phyloP scores from a whole-genome alignment of 371 early-diverging fungal genomes.

The Mortierella sp. region DNA sequence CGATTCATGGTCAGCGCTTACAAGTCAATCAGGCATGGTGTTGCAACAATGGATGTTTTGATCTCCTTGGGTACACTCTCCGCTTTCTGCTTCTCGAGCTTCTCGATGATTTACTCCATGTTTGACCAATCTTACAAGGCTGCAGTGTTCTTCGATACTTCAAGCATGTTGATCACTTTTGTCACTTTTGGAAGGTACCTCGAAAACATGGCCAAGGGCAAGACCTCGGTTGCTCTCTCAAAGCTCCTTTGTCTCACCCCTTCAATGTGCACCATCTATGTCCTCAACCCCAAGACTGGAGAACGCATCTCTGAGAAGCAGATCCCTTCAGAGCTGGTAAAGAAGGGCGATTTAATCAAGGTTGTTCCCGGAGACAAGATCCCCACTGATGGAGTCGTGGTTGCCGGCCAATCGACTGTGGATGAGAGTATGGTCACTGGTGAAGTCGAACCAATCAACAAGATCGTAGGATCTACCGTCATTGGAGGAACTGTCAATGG shows the following conservation, averaged over 20 bases:
- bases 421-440: conserved; percentile 99
- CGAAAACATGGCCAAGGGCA: conserved; percentile 95
- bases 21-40: conserved; percentile 82
- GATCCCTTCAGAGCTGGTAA: conserved; percentile 89
- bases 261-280: conserved; percentile 75
- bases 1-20: conserved; percentile 85
- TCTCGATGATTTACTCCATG: conserved; percentile 65
- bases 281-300: conserved; percentile 57
- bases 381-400: conserved; percentile 93
- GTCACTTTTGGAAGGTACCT: conserved; percentile 91
- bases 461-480: conserved; percentile 74
- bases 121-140: conserved; percentile 71
- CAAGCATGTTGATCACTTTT: conserved; percentile 91
- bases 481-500: conserved; percentile 97
- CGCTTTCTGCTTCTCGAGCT: conserved; percentile 85
- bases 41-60: conserved; percentile 97
- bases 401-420: conserved; percentile 85
- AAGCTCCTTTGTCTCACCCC: conserved; percentile 92
- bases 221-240: conserved; percentile 90
- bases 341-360: conserved; percentile 86
- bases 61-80: conserved; percentile 88
- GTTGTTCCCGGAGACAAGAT: conserved; percentile 94
- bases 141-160: conserved; percentile 94
- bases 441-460: conserved; percentile 92
- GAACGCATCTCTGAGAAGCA: conserved; percentile 69